Evolutionary conservation across 2,329 filamentous ascomycete species (phyloP), one percentile per base, ranked within the genome.

Genomic region (Akanthomyces lecanii): DNA sequence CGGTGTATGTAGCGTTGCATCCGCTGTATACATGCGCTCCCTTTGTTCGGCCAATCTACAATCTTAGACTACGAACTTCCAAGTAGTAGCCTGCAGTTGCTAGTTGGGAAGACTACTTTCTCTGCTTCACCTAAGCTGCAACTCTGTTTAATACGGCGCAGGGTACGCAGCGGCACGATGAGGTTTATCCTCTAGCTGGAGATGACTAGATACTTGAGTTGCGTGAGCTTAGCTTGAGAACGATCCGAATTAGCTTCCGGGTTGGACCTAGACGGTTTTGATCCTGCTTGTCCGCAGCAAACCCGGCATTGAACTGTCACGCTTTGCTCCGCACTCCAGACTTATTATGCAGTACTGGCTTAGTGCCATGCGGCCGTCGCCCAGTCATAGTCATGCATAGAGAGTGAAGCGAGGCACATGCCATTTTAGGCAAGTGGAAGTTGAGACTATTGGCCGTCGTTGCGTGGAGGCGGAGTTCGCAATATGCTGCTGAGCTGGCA

Each of bases 361-460:
- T 11, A 14, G 44, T 30, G n/a, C 2, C 44, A 42, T 48, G 28
- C 18, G 16, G 14, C 7, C 18, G 33, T 40, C 36, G 10, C 8
- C 21, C 23, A 14, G 21, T 47, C n/a, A n/a, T 47, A 2, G 7
- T 18, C 42, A 42, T 59, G 45, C 23, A 21, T 21, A 51, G 23
- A 50, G 28, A 11, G 25, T 36, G 36, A 58, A 61, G 38, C 50
- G 14, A 61, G 12, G 47, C 40, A 53, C 40, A 61, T 55, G 21
- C 40, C 50, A 45, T 12, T 52, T 61, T 61, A 25, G 58, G 58
- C 33, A 53, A 61, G 58, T 61, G 14, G 40, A 36, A 38, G 47
- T 61, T 47, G 18, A n/a, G 1, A 11, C 38, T 45, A 18, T n/a
- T 38, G 10, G 12, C 21, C n/a, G 6, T 5, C 14, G 12, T 36